A percentile compares a stretch with the other conserved stretches of the same genome.
Evolutionary conservation across 169 alveolate genomes (phyloP).

Genomic region (Cryptosporidium tyzzeri): DNA sequence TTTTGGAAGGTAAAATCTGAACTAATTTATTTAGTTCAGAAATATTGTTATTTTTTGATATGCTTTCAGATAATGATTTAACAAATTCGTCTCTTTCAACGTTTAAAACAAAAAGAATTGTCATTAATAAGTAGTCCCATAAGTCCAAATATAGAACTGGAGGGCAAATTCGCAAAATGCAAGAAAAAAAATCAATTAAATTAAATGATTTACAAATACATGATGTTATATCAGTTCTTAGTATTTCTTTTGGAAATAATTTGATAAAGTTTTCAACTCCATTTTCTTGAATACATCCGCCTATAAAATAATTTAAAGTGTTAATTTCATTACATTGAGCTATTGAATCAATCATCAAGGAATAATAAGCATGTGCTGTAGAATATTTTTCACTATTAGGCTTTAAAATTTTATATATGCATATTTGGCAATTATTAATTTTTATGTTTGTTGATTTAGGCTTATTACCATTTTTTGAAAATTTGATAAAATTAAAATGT

Average conservation of each 20-base stretch:
- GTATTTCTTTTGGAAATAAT: conserved; percentile 17
- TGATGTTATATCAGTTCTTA: neutral
- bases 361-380: conserved; percentile 11
- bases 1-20: neutral
- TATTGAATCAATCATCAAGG: conserved; percentile 25
- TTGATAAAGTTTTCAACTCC: conserved; percentile 20
- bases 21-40: conserved; percentile 25
- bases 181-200: neutral
- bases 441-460: neutral
- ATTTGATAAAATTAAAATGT: conserved; percentile 13
- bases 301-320: conserved; percentile 39
- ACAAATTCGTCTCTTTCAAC: neutral
- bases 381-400: conserved; percentile 16
- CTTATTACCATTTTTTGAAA: conserved; percentile 13
- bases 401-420: conserved; percentile 43
- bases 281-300: conserved; percentile 49
- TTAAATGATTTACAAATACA: neutral
- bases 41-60: neutral
- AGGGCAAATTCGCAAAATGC: conserved; percentile 31
- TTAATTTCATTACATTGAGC: conserved; percentile 1
- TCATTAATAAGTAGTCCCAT: conserved; percentile 35
- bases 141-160: conserved; percentile 11
- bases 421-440: neutral
- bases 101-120: neutral
- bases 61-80: neutral